Conservation (phyloP, 192 early-diverging fungal genomes). For the Coemansia sp. region DNA sequence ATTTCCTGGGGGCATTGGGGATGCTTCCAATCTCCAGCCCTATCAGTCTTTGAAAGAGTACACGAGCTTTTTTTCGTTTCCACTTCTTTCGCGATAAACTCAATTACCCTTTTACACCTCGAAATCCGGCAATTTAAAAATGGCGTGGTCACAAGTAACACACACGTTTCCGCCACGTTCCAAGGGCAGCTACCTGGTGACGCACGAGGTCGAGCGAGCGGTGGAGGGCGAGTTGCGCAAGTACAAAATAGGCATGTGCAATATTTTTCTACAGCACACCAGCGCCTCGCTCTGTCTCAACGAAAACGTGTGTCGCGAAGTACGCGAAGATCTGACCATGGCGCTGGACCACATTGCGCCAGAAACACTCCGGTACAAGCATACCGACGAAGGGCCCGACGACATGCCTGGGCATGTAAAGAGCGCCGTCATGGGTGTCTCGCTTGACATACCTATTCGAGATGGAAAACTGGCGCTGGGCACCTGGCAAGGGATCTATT, state of each 20-base stretch:
- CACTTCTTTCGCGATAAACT: neutral
- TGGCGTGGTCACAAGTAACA: conserved; percentile 65
- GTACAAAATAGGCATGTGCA: conserved; percentile 77
- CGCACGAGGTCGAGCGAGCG: conserved; percentile 59
- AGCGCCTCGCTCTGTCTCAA: conserved; percentile 86
- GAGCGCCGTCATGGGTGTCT: conserved; percentile 74
- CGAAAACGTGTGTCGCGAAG: conserved; percentile 79
- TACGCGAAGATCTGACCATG: conserved; percentile 84
- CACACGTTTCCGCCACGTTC: conserved; percentile 59
- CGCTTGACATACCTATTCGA: conserved; percentile 81
- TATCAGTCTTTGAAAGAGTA: no score
- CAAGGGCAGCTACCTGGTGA: conserved; percentile 78
- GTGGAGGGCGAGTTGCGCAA: conserved; percentile 58
- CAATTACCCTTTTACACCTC: neutral
- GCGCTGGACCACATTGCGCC: conserved; percentile 79
- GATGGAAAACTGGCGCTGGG: conserved; percentile 77
- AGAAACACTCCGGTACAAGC: conserved; percentile 72
- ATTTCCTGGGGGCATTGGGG: no score
- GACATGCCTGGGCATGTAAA: conserved; percentile 95
- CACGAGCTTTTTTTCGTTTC: neutral
- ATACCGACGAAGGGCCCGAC: conserved; percentile 84
- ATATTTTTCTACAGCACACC: conserved; percentile 89
- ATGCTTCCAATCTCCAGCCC: no score
- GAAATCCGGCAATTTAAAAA: neutral
- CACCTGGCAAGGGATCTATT: conserved; percentile 82